Conservation (phyloP, 2,329 filamentous ascomycete species). For the Exophiala aquamarina region DNA sequence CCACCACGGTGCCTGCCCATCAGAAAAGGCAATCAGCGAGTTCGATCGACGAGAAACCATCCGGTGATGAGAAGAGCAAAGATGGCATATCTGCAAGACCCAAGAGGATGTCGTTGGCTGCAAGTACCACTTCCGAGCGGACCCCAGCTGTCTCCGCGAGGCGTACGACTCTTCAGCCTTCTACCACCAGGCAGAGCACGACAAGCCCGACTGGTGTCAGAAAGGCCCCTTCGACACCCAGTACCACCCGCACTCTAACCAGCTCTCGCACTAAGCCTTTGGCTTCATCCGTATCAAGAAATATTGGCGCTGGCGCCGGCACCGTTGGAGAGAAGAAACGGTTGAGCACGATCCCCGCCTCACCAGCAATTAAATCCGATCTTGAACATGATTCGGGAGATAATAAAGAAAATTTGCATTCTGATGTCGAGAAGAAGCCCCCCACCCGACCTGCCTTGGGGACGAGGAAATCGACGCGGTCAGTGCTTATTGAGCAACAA, state of each 20-base stretch:
- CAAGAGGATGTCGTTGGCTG: slow-evolving; percentile 46
- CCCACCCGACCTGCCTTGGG: slow-evolving; percentile 24
- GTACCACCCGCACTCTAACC: slow-evolving; percentile 28
- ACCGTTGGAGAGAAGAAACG: slow-evolving; percentile 35
- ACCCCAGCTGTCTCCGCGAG: slow-evolving; percentile 19
- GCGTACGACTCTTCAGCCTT: slow-evolving; percentile 13
- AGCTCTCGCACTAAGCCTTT: slow-evolving; percentile 31
- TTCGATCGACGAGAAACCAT: slow-evolving; percentile 33
- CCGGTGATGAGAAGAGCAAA: slow-evolving; percentile 43
- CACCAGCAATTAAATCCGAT: slow-evolving; percentile 33
- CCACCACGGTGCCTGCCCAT: slow-evolving; percentile 39
- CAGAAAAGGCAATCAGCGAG: slow-evolving; percentile 42
- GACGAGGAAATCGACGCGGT: slow-evolving; percentile 29
- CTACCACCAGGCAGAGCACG: slow-evolving; percentile 34
- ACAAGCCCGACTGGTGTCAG: slow-evolving; percentile 36
- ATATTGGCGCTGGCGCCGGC: slow-evolving; percentile 21
- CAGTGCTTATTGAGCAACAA: slow-evolving; percentile 31
- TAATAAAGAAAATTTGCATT: slow-evolving; percentile 20
- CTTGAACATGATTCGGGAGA: slow-evolving; percentile 32
- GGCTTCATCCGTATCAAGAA: slow-evolving; percentile 27
- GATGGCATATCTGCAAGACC: slow-evolving; percentile 41
- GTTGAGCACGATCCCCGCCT: slow-evolving; percentile 35
- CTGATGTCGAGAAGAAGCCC: slow-evolving; percentile 2
- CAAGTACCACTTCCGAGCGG: slow-evolving; percentile 34
- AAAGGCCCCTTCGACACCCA: slow-evolving; percentile 30